Conservation (phyloP, 305 asterid genomes). For the Striga hermonthica region DNA sequence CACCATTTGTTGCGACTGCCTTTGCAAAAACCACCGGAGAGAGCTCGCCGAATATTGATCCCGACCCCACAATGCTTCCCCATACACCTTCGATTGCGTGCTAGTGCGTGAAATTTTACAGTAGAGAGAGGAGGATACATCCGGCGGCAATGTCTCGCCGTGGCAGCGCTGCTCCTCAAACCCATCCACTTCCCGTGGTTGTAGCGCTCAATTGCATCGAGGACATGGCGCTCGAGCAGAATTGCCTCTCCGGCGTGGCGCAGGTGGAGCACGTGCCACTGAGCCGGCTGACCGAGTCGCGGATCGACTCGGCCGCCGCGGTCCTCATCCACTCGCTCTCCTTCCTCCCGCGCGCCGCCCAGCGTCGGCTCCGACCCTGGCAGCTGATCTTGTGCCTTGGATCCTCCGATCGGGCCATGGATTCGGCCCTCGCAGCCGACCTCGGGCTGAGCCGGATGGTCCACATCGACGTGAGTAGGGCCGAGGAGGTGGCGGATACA, state of each 20-base stretch:
- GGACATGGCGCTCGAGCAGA: conserved; percentile 66
- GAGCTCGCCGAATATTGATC: conserved; percentile 7
- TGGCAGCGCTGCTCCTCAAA: conserved; percentile 35
- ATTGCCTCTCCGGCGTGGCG: conserved; percentile 78
- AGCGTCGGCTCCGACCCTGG: conserved; percentile 93
- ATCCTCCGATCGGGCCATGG: conserved; percentile 81
- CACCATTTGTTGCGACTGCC: conserved; percentile 27
- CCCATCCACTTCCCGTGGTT: conserved; percentile 61
- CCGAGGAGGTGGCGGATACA: conserved; percentile 98
- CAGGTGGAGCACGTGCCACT: conserved; percentile 86
- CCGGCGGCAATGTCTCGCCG: conserved; percentile 57
- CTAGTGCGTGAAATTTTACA: conserved; percentile 16
- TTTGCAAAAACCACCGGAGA: conserved; percentile 30
- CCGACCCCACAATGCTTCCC: background rate
- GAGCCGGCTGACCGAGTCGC: conserved; percentile 80
- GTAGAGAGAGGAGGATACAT: conserved; percentile 40
- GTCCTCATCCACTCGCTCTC: conserved; percentile 95
- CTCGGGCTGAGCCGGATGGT: conserved; percentile 74
- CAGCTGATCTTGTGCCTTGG: conserved; percentile 96
- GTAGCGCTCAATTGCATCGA: conserved; percentile 95
- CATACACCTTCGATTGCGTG: conserved; percentile 25
- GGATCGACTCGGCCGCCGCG: conserved; percentile 88
- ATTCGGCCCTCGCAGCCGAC: conserved; percentile 84
- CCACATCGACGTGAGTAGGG: conserved; percentile 91
- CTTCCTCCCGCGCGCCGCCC: conserved; percentile 99